These are phyloP conservation scores for Cystofilobasidium macerans DNA, from an alignment of 768 basidiomycete genomes.

Conservation along the genomic window DNA sequence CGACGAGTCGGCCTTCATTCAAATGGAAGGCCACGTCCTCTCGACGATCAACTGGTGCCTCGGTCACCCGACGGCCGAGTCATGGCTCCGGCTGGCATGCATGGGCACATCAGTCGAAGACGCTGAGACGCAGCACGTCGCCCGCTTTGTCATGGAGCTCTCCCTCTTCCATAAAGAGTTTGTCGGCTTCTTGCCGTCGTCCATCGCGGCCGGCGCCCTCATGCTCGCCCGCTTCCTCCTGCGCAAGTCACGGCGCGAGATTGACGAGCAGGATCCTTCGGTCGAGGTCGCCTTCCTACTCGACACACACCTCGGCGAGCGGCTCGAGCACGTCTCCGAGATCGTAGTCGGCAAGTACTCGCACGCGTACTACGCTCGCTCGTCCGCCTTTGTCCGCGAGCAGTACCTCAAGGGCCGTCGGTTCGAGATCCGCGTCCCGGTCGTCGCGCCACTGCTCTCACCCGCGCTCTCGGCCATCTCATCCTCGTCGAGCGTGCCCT, in stretches of 20 bases:
- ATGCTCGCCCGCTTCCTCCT: slow-evolving; percentile 81
- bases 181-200: slow-evolving; percentile 68
- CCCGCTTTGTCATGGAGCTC: slow-evolving; percentile 98
- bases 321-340: slow-evolving; percentile 85
- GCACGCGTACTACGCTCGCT: slow-evolving; percentile 90
- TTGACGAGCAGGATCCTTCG: slow-evolving; percentile 75
- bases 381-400: slow-evolving; percentile 83
- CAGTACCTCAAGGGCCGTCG: slow-evolving; percentile 70
- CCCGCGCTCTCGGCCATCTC: background rate
- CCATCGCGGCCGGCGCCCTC: slow-evolving; percentile 79
- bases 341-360: slow-evolving; percentile 98
- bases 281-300: slow-evolving; percentile 73
- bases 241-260: slow-evolving; percentile 55
- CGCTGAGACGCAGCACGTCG: slow-evolving; percentile 81
- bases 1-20: slow-evolving; percentile 93
- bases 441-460: background rate
- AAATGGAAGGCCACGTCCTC: slow-evolving; percentile 97
- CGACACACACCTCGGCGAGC: slow-evolving; percentile 72
- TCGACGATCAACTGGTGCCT: slow-evolving; percentile 92
- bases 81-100: slow-evolving; percentile 66
- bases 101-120: slow-evolving; percentile 59
- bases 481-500: background rate
- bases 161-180: slow-evolving; percentile 97
- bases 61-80: slow-evolving; percentile 95
- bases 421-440: slow-evolving; percentile 25